Evolutionary conservation across 495 filamentous ascomycete genomes (phyloP).

Genomic region (Rusavskia elegans): DNA sequence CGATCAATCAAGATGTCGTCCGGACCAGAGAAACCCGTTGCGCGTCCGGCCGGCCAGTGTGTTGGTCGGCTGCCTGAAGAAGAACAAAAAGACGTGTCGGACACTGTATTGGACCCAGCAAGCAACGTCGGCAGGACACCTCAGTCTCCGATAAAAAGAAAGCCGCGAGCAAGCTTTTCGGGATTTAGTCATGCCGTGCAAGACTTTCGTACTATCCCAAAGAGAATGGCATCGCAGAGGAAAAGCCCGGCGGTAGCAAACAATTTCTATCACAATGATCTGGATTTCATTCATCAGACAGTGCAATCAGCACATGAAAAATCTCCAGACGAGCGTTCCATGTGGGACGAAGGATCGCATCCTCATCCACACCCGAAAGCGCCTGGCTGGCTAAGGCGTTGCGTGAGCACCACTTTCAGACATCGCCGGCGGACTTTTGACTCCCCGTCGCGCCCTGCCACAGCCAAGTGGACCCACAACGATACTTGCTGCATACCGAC

Average conservation of each 20-base stretch:
- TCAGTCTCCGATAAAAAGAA: background rate
- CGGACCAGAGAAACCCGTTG: background rate
- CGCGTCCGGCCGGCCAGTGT: background rate
- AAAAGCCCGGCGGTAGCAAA: constrained; percentile 2
- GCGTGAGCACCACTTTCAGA: constrained; percentile 3
- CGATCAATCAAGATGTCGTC: background rate
- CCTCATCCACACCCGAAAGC: background rate
- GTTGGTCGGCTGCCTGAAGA: background rate
- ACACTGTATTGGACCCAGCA: too few relatives aligned
- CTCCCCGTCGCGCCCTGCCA: background rate
- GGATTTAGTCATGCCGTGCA: constrained; percentile 27
- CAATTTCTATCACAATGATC: background rate
- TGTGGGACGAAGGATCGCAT: background rate
- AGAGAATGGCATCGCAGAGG: background rate
- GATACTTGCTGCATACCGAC: background rate
- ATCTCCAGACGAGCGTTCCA: background rate
- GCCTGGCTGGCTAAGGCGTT: constrained; percentile 8
- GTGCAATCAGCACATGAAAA: background rate
- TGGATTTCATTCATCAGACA: background rate
- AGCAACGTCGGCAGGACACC: too few relatives aligned
- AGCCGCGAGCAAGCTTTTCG: background rate
- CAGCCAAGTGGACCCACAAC: background rate
- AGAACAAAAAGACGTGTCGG: too few relatives aligned
- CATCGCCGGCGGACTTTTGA: background rate
- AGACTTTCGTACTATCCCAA: background rate